A percentile compares a stretch with the other conserved stretches of the same genome.
These are phyloP conservation scores for Phytophthora ramorum DNA, from an alignment of 352 stramenopile genomes.

Conservation along the genomic window DNA sequence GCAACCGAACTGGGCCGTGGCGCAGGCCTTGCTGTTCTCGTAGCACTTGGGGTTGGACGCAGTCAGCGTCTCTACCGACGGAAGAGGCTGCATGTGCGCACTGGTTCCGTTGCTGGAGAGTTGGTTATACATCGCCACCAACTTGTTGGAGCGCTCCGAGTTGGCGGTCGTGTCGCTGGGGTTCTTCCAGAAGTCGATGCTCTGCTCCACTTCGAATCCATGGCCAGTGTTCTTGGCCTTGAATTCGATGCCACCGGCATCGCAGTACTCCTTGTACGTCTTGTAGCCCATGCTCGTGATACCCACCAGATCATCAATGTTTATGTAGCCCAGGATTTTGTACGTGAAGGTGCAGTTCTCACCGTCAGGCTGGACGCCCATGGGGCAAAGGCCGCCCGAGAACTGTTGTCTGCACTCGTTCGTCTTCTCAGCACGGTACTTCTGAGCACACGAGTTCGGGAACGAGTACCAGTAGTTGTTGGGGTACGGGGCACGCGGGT, in stretches of 20 bases:
- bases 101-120: conserved; percentile 30
- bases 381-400: conserved; percentile 50
- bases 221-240: conserved; percentile 48
- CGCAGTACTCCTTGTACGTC: conserved; percentile 57
- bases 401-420: conserved; percentile 46
- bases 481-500: conserved; percentile 65
- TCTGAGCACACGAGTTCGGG: conserved; percentile 59
- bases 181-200: conserved; percentile 69
- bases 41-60: conserved; percentile 69
- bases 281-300: conserved; percentile 58
- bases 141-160: conserved; percentile 38
- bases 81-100: conserved; percentile 56
- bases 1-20: conserved; percentile 51
- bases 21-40: conserved; percentile 64
- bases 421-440: conserved; percentile 57
- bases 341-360: conserved; percentile 64
- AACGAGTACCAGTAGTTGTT: conserved; percentile 80
- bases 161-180: conserved; percentile 57
- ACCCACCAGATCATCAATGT: conserved; percentile 68
- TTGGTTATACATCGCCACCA: conserved; percentile 72
- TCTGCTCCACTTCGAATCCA: conserved; percentile 49
- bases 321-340: conserved; percentile 63
- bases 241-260: conserved; percentile 56
- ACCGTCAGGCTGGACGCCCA: conserved; percentile 52
- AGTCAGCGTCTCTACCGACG: conserved; percentile 38